phyloP scores from a whole-genome alignment of 139 green algal genomes.

The Nannochloris sp. region DNA sequence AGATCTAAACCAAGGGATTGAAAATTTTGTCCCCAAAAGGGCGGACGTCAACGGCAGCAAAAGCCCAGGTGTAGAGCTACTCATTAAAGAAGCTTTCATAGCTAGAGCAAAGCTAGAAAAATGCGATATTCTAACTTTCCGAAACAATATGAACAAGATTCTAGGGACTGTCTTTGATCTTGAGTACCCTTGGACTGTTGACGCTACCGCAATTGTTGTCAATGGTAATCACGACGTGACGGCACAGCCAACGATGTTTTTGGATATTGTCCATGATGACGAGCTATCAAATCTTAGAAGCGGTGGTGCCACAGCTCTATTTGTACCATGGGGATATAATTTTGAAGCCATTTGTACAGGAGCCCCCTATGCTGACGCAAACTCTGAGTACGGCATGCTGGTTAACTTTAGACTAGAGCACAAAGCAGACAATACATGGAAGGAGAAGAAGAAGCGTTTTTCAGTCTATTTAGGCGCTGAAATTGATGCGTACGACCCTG shows the following conservation, averaged over 20 bases:
- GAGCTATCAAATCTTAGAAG: too few relatives aligned
- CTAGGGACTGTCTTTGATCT: slow-evolving; percentile 2
- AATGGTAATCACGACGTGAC: neutral
- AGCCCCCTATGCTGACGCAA: neutral
- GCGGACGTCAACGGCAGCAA: neutral
- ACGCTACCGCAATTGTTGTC: neutral
- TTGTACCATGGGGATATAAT: slow-evolving; percentile 16
- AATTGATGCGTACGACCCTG: slow-evolving; percentile 17
- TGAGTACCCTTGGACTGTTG: neutral
- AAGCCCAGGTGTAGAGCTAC: neutral
- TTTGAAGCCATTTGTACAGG: slow-evolving; percentile 26
- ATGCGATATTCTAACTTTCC: slow-evolving; percentile 1
- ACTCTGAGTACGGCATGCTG: slow-evolving; percentile 8
- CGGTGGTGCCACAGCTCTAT: neutral
- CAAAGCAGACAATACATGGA: too few relatives aligned
- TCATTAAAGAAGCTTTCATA: neutral
- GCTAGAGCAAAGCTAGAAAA: neutral
- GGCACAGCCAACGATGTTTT: neutral
- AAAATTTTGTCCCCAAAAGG: neutral
- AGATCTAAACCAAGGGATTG: neutral
- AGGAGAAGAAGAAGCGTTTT: neutral
- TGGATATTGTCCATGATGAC: slow-evolving; percentile 25
- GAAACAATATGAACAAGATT: slow-evolving; percentile 32
- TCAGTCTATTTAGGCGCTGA: slow-evolving; percentile 15
- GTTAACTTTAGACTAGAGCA: too few relatives aligned